Evolutionary conservation across 2,329 filamentous ascomycete genomes (phyloP), one percentile per base, ranked within the genome.

Genomic region (Aaosphaeria pasadenensis): DNA sequence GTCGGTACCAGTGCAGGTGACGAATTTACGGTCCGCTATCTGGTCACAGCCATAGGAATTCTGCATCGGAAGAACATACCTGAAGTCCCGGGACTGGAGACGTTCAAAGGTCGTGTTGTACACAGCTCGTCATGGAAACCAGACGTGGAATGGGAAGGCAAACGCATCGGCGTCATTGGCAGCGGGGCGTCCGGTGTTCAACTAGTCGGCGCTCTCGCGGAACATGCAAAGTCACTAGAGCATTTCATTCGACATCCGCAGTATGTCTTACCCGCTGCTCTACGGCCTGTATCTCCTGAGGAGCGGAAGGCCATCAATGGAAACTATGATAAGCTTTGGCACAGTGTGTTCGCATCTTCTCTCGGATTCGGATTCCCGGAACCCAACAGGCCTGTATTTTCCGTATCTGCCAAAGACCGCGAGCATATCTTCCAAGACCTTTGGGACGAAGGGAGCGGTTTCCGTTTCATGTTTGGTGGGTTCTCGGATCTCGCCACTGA

Each of bases 171-270:
- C 5, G 73, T 86, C 51, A 79, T 87, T 32, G 84, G 84, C 4
- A 60, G 56, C n/a, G 84, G 83, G 1, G 77, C 82, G 0, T 80
- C 80, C 0, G 83, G 82, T 0, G 77, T 86, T 1, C 83, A 87
- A 54, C 75, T 84, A 35, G 74, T 77, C 0, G 83, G 87, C 51
- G 81, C 79, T 32, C 76, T 78, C 69, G 79, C 75, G 2, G 75
- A 76, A 2, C 58, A 73, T 6, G 81, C 76, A 0, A 72, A 70
- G 5, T 61, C 62, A 42, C 39, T 87, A 1, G 73, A 66, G 3
- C 78, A 87, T 36, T 86, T 86, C 65, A 82, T 86, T 58, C 76
- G 85, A 2, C 86, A 82, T 0, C 83, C 83, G 0, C 62, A 59
- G 42, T 51, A 51, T 39, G 44, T 53, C 1, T 13, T 63, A 2